Conservation (phyloP, 768 basidiomycete genomes). For the Tulasnella sp. region DNA sequence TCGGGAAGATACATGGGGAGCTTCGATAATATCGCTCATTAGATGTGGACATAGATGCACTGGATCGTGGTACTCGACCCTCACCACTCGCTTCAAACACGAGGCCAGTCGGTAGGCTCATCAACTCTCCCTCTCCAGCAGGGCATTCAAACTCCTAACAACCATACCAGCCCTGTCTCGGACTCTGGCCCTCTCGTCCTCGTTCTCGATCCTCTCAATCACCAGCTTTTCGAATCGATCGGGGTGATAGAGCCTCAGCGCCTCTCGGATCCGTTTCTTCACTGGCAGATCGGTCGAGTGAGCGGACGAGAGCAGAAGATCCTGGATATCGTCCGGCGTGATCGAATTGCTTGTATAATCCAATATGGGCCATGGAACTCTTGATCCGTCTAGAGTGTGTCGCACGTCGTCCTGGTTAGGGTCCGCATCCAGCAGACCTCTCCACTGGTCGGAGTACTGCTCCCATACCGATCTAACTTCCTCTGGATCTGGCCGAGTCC, state of each 20-base stretch:
- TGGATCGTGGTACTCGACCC: not conserved
- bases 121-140: not conserved
- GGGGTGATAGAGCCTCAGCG: conserved; percentile 41
- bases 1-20: not conserved
- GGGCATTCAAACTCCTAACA: not conserved
- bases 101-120: not conserved
- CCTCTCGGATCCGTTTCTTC: conserved; percentile 50
- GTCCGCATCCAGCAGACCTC: not conserved
- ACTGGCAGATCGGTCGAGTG: conserved; percentile 38
- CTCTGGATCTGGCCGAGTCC: not conserved
- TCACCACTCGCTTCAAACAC: not conserved
- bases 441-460: not conserved
- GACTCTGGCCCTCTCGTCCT: not conserved
- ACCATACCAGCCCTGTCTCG: not conserved
- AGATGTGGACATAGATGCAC: not conserved
- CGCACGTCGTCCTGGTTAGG: not conserved
- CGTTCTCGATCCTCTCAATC: not conserved
- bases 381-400: not conserved
- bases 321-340: conserved; percentile 10
- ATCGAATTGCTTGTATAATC: not conserved
- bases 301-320: conserved; percentile 46
- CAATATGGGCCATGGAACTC: not conserved
- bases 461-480: not conserved
- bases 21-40: not conserved
- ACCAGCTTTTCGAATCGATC: conserved; percentile 29